A percentile compares a stretch with the other conserved stretches of the same genome.
phyloP scores from a whole-genome alignment of 768 basidiomycete species.

The Rhizopogon vulgaris region DNA sequence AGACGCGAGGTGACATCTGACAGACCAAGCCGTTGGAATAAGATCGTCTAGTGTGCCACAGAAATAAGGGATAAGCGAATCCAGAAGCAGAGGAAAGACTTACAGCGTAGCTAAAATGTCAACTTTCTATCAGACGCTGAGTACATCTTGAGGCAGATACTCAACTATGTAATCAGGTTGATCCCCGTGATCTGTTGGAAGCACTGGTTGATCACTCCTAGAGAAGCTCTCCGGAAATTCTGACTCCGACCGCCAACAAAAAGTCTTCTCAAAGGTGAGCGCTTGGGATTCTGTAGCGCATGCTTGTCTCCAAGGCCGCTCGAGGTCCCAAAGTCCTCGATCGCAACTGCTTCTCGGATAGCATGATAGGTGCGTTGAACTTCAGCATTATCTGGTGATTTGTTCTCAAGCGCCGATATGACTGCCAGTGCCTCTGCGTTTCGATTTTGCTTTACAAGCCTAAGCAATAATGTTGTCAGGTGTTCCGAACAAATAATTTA shows the following conservation, averaged over 20 bases:
- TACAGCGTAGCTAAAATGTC: conserved; percentile 24
- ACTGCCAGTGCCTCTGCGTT: conserved; percentile 53
- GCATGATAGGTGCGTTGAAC: conserved; percentile 49
- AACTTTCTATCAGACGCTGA: not conserved
- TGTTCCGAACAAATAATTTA: not conserved
- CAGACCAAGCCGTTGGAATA: conserved; percentile 56
- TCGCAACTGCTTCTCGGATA: conserved; percentile 45
- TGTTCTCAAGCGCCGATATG: conserved; percentile 56
- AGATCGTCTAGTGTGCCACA: conserved; percentile 31
- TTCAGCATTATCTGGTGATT: conserved; percentile 36
- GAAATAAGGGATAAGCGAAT: not conserved
- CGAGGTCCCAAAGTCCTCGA: conserved; percentile 26
- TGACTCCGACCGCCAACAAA: conserved; percentile 51
- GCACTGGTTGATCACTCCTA: conserved; percentile 55
- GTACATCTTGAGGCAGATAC: not conserved
- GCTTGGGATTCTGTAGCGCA: not conserved
- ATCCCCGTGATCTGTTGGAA: conserved; percentile 69
- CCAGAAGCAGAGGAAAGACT: conserved; percentile 4
- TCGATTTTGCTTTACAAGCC: conserved; percentile 52
- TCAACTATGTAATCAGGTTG: conserved; percentile 57
- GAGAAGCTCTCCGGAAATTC: conserved; percentile 51
- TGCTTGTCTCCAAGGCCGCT: not conserved
- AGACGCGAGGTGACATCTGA: conserved; percentile 53
- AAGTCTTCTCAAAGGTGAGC: conserved; percentile 40
- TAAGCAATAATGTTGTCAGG: conserved; percentile 11